These are phyloP conservation scores for Torulaspora pretoriensis DNA, from an alignment of 1,139 yeast species.

Conservation along the genomic window DNA sequence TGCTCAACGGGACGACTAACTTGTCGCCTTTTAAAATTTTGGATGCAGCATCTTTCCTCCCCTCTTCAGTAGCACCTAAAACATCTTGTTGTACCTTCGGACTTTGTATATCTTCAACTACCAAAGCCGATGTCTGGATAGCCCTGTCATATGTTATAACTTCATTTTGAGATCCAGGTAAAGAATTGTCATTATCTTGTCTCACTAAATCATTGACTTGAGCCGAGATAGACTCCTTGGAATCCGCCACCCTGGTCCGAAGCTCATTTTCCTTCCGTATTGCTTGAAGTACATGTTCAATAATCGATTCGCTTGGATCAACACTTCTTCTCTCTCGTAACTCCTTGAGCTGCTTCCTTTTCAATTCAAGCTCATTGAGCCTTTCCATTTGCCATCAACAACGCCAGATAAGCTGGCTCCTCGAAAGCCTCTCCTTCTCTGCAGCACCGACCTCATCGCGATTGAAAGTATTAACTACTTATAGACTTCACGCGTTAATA, in stretches of 20 bases:
- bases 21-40: not conserved
- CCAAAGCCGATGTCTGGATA: conserved; percentile 20
- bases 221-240: conserved; percentile 16
- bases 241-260: not conserved
- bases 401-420: not conserved
- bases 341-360: conserved; percentile 21
- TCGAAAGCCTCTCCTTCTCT: not conserved
- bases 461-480: not conserved
- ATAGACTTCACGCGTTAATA: not conserved
- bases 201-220: conserved; percentile 21
- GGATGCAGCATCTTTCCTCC: not conserved
- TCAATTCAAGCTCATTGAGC: conserved; percentile 24
- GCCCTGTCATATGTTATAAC: conserved; percentile 24
- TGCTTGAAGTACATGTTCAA: conserved; percentile 7
- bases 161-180: not conserved
- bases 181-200: not conserved
- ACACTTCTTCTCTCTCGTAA: conserved; percentile 22
- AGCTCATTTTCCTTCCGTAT: not conserved
- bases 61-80: not conserved
- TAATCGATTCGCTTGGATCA: conserved; percentile 6
- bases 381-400: conserved; percentile 17
- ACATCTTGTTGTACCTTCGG: not conserved
- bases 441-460: not conserved
- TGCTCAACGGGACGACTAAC: not conserved
- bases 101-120: not conserved